Conservation (phyloP, 177 flowering plant genomes). For the Vitis hybrid region DNA sequence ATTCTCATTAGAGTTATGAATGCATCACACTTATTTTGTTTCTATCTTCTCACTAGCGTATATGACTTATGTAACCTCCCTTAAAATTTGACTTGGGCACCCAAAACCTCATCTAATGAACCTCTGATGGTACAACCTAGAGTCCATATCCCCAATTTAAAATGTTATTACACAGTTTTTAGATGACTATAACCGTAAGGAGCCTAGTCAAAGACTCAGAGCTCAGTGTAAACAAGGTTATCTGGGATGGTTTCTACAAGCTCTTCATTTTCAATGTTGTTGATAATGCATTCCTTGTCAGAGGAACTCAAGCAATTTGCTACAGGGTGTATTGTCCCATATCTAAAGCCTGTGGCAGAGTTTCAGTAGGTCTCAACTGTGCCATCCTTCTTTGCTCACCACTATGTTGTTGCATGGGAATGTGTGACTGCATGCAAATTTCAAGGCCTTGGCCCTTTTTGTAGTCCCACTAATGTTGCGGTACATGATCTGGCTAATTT, state of each 20-base stretch:
- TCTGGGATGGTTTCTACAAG: conserved; percentile 16
- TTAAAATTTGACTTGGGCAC: conserved; percentile 11
- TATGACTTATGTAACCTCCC: background rate
- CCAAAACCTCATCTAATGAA: conserved; percentile 15
- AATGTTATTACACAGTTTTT: background rate
- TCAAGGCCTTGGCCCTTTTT: conserved; percentile 65
- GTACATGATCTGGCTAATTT: conserved; percentile 70
- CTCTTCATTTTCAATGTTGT: conserved; percentile 9
- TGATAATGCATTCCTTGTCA: conserved; percentile 24
- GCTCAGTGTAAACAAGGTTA: conserved; percentile 46
- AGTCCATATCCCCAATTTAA: background rate
- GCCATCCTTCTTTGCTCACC: conserved; percentile 58
- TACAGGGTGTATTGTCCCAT: conserved; percentile 63
- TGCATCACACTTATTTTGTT: too few relatives aligned
- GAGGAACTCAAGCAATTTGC: conserved; percentile 65
- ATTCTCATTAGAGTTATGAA: too few relatives aligned
- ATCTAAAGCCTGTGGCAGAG: conserved; percentile 61
- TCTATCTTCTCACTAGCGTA: background rate
- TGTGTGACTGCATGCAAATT: conserved; percentile 81
- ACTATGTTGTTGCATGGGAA: conserved; percentile 77
- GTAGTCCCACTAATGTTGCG: conserved; percentile 77
- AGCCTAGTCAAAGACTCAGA: conserved; percentile 26
- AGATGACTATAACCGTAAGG: background rate
- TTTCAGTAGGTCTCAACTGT: conserved; percentile 72
- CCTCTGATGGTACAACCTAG: conserved; percentile 6